Percentiles rank a stretch among this genome's conserved stretches.
phyloP scores from a whole-genome alignment of 2,329 filamentous ascomycete species.

The Ceratocystis harringtonii region DNA sequence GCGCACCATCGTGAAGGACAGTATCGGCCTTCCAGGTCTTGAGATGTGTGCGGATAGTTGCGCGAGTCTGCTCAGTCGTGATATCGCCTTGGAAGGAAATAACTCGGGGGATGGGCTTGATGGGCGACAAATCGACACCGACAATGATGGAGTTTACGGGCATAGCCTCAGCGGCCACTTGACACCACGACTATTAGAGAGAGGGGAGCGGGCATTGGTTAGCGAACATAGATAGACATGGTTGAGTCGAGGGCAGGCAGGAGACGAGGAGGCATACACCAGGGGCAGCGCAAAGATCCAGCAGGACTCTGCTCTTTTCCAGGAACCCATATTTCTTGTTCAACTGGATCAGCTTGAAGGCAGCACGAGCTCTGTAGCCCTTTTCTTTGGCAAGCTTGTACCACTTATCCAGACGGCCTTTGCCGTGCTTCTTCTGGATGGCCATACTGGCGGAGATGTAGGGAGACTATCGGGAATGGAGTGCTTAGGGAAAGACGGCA shows the following conservation, averaged over 20 bases:
- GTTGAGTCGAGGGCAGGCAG: neutral
- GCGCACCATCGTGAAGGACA: constrained; percentile 90
- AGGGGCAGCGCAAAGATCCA: constrained; percentile 95
- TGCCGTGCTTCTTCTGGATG: constrained; percentile 97
- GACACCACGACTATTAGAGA: constrained; percentile 63
- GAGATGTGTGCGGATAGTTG: constrained; percentile 74
- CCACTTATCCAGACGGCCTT: constrained; percentile 97
- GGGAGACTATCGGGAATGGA: neutral
- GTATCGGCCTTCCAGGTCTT: constrained; percentile 96
- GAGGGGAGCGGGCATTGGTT: constrained; percentile 16
- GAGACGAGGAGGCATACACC: constrained; percentile 45
- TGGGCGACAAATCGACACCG: constrained; percentile 85
- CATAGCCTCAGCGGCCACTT: constrained; percentile 93
- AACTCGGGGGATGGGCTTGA: constrained; percentile 85
- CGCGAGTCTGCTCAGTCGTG: constrained; percentile 87
- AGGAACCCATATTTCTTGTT: constrained; percentile 99
- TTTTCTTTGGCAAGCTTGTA: constrained; percentile 98
- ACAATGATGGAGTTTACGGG: constrained; percentile 78
- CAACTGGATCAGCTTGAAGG: constrained; percentile 94
- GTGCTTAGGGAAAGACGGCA: neutral
- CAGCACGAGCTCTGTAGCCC: constrained; percentile 85
- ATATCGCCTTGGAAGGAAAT: constrained; percentile 98
- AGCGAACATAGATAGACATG: constrained; percentile 18
- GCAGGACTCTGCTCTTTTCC: constrained; percentile 85
- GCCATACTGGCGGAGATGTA: constrained; percentile 46